Evolutionary conservation across 78 protist genomes (phyloP).

Genomic region (Emiliania huxleyi): DNA sequence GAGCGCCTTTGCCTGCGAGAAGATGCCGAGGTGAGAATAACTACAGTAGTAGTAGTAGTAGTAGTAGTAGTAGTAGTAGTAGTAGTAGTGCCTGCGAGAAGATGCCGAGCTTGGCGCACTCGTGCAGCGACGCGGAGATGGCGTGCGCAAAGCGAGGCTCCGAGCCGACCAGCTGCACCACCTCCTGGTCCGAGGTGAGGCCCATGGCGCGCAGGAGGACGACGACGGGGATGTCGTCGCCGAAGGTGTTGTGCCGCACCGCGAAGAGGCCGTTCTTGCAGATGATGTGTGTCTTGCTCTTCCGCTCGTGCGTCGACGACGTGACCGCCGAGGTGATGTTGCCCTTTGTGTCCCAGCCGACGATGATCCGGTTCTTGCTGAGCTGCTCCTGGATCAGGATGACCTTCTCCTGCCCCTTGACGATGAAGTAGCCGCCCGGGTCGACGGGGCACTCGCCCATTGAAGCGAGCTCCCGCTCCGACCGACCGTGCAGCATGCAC

Average conservation of each 20-base stretch:
- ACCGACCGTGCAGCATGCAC: constrained; percentile 56
- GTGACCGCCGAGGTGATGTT: constrained; percentile 55
- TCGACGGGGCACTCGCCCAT: constrained; percentile 96
- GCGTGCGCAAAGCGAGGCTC: constrained; percentile 56
- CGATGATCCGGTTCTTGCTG: constrained; percentile 92
- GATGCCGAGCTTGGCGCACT: constrained; percentile 52
- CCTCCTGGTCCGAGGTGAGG: constrained; percentile 87
- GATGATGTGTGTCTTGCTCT: constrained; percentile 75
- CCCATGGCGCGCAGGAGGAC: constrained; percentile 84
- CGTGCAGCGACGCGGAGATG: constrained; percentile 81
- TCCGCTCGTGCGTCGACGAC: constrained; percentile 87
- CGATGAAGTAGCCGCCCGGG: constrained; percentile 86
- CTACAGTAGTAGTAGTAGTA: not conserved
- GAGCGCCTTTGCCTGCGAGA: constrained; percentile 79
- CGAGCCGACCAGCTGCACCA: constrained; percentile 86
- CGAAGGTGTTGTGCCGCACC: constrained; percentile 85
- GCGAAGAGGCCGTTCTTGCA: constrained; percentile 67
- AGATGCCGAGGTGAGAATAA: constrained; percentile 53
- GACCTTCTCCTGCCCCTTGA: constrained; percentile 36
- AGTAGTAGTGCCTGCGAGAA: too few relatives aligned
- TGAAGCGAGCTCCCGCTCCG: constrained; percentile 74
- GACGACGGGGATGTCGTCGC: constrained; percentile 87
- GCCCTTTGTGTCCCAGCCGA: constrained; percentile 84
- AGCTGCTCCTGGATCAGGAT: constrained; percentile 97
- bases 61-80: not conserved